Evolutionary conservation across 2,329 filamentous ascomycete genomes (phyloP).

Genomic region (Passalora sequoiae): DNA sequence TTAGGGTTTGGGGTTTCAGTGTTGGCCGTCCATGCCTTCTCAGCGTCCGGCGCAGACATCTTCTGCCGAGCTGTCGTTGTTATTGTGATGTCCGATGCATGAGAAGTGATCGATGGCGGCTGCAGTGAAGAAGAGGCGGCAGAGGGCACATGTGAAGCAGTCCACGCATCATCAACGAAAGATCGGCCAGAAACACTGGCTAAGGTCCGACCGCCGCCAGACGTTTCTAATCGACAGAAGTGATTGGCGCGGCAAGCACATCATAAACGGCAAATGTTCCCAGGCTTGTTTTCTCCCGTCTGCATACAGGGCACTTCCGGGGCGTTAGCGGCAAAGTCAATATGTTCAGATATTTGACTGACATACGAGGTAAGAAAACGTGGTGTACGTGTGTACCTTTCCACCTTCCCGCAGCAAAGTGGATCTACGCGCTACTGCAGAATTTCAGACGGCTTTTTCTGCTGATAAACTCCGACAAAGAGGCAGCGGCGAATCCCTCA

Average conservation of each 20-base stretch:
- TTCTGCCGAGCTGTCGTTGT: slow-evolving; percentile 1
- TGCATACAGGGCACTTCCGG: background rate
- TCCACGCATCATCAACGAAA: slow-evolving; percentile 5
- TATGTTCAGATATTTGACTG: too few species aligned
- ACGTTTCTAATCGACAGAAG: background rate
- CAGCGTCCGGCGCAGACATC: slow-evolving; percentile 18
- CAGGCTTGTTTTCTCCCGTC: slow-evolving; percentile 6
- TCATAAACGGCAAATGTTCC: slow-evolving; percentile 1
- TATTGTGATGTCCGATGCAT: background rate
- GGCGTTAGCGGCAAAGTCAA: slow-evolving; percentile 5
- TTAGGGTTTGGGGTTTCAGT: slow-evolving; percentile 16
- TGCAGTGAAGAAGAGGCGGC: slow-evolving; percentile 1
- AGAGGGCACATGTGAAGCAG: slow-evolving; percentile 6
- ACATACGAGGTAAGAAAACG: background rate
- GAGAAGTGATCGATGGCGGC: slow-evolving; percentile 1
- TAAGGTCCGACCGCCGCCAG: slow-evolving; percentile 7
- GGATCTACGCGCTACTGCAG: background rate
- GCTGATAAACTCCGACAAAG: background rate
- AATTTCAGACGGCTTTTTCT: background rate
- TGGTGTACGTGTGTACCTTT: background rate
- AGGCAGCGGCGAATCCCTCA: background rate
- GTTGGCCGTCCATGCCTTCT: slow-evolving; percentile 14
- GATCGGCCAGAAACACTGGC: slow-evolving; percentile 2
- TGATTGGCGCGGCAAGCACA: slow-evolving; percentile 5
- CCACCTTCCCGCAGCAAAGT: slow-evolving; percentile 2